phyloP scores from a whole-genome alignment of 495 filamentous ascomycete species.

The Penicillium paradoxum region DNA sequence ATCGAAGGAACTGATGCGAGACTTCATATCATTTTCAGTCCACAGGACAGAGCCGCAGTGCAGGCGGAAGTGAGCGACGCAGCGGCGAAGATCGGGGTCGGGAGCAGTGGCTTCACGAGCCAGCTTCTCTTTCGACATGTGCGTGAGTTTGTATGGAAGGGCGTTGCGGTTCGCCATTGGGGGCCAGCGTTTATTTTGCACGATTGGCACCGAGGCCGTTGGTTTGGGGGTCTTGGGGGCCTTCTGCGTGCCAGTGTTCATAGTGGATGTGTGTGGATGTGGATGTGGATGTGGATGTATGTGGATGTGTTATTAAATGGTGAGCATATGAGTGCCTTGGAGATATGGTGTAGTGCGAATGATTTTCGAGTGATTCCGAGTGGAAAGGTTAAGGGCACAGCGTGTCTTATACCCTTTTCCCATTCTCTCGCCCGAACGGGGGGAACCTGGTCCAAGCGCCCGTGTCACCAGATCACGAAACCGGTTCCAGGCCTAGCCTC shows the following conservation, averaged over 20 bases:
- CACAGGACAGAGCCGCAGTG: constrained; percentile 37
- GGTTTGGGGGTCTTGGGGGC: constrained; percentile 17
- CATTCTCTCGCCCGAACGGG: constrained; percentile 6
- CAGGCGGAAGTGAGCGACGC: constrained; percentile 38
- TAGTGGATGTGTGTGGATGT: too few species aligned
- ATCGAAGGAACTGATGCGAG: constrained; percentile 41
- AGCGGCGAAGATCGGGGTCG: constrained; percentile 41
- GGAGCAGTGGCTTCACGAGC: constrained; percentile 39
- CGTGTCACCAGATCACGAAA: constrained; percentile 19
- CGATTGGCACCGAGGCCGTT: constrained; percentile 14
- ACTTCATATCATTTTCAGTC: constrained; percentile 42
- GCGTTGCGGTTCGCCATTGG: constrained; percentile 40
- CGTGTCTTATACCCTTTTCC: constrained; percentile 15
- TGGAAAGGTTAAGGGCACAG: neutral
- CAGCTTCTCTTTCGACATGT: constrained; percentile 40
- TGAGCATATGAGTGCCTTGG: too few species aligned
- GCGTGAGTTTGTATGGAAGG: constrained; percentile 40
- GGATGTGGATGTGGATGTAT: too few species aligned
- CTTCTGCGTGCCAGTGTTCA: constrained; percentile 15
- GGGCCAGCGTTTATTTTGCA: constrained; percentile 38
- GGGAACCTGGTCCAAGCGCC: constrained; percentile 20
- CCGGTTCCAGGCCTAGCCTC: constrained; percentile 19
- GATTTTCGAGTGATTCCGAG: too few species aligned
- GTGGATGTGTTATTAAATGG: too few species aligned
- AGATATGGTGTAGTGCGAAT: too few species aligned